Percentiles rank a stretch among this genome's conserved stretches.
Evolutionary conservation across 345 rosid genomes (phyloP).

Genomic region (Salix brachista): DNA sequence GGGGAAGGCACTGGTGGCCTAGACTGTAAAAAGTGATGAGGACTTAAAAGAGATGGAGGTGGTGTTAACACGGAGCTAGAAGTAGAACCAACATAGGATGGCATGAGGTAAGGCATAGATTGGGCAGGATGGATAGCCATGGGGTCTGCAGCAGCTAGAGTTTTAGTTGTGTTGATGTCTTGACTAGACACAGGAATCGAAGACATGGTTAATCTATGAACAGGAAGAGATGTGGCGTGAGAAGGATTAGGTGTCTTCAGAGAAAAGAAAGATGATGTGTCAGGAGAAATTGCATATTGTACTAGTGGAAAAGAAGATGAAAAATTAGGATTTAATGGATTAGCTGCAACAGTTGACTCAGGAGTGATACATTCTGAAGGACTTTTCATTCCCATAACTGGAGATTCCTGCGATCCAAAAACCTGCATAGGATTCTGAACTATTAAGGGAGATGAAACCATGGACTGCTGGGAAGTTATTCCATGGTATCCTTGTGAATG

Average conservation of each 20-base stretch:
- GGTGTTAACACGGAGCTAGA: conserved; percentile 26
- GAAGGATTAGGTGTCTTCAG: conserved; percentile 6
- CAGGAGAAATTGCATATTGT: conserved; percentile 8
- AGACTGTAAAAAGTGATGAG: conserved; percentile 20
- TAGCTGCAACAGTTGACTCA: conserved; percentile 8
- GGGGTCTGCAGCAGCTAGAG: conserved; percentile 16
- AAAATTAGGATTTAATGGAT: conserved; percentile 9
- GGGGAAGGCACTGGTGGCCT: conserved; percentile 15
- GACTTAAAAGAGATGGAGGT: conserved; percentile 17
- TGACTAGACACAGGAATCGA: conserved; percentile 16
- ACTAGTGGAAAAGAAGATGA: conserved; percentile 3
- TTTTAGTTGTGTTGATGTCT: conserved; percentile 6
- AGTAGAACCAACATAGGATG: conserved; percentile 8
- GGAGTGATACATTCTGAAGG: conserved; percentile 15
- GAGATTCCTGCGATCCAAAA: conserved; percentile 11
- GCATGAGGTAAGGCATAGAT: conserved; percentile 6
- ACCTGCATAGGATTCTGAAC: conserved; percentile 13
- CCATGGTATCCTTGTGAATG: conserved; percentile 24
- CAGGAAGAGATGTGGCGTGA: conserved; percentile 8
- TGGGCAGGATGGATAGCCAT: conserved; percentile 8
- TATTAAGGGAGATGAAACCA: conserved; percentile 16
- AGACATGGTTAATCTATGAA: conserved; percentile 4
- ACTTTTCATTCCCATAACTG: conserved; percentile 15
- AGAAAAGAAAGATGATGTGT: conserved; percentile 7
- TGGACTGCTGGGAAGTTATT: conserved; percentile 13